A percentile compares a stretch with the other conserved stretches of the same genome.
phyloP scores from a whole-genome alignment of 139 green algal species.

The Ulvella scutata region DNA sequence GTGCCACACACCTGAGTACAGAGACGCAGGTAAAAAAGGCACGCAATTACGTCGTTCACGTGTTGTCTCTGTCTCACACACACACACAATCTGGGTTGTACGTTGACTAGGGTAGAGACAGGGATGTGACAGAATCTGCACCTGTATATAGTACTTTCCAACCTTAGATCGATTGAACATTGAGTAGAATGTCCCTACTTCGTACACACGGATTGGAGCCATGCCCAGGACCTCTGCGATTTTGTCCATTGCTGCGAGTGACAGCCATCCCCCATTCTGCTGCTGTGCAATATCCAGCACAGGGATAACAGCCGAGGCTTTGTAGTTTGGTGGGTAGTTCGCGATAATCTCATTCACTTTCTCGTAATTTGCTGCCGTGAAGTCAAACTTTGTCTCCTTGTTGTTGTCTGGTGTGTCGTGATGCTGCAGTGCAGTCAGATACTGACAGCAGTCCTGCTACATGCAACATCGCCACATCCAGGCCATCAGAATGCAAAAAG shows the following conservation, averaged over 20 bases:
- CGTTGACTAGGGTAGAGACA: no score
- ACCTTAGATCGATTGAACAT: slow-evolving; percentile 98
- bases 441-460: not conserved
- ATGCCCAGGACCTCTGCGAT: slow-evolving; percentile 74
- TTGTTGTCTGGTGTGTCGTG: slow-evolving; percentile 64
- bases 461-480: no score
- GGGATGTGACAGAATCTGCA: no score
- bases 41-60: not conserved
- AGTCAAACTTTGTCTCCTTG: slow-evolving; percentile 60
- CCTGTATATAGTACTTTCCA: slow-evolving; percentile 94
- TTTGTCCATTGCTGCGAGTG: slow-evolving; percentile 80
- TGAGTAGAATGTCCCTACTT: slow-evolving; percentile 97
- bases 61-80: not conserved
- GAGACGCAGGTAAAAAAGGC: not conserved
- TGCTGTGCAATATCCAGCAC: slow-evolving; percentile 95
- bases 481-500: not conserved
- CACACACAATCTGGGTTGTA: not conserved
- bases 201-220: slow-evolving; percentile 85
- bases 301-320: slow-evolving; percentile 81
- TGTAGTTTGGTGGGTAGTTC: slow-evolving; percentile 91
- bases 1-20: slow-evolving; percentile 10
- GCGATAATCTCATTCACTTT: slow-evolving; percentile 56
- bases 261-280: slow-evolving; percentile 85
- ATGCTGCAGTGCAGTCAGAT: slow-evolving; percentile 25
- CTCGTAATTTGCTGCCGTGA: slow-evolving; percentile 62